Percentiles rank a stretch among this genome's conserved stretches.
These are phyloP conservation scores for Aphanocladium album DNA, from an alignment of 2,329 filamentous ascomycete genomes.

Conservation along the genomic window DNA sequence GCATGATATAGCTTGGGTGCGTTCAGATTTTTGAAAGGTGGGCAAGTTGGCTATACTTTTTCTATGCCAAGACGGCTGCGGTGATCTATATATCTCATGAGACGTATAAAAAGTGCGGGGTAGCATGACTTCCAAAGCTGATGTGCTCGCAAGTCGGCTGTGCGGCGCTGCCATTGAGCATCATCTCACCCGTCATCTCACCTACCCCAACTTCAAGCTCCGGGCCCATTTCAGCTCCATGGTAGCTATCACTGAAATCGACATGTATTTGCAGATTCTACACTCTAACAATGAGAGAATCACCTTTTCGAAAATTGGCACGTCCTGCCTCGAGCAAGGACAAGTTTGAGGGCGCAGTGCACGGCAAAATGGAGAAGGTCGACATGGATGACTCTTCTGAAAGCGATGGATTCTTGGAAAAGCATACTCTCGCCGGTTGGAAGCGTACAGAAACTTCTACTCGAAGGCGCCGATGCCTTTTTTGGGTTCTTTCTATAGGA, in stretches of 20 bases:
- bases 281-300: too few relatives aligned
- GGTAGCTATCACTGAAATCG: too few relatives aligned
- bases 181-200: slow-evolving; percentile 10
- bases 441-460: neutral
- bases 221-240: too few relatives aligned
- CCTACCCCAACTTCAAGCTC: neutral
- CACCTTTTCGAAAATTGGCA: too few relatives aligned
- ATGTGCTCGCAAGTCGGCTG: neutral
- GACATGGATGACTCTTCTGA: neutral
- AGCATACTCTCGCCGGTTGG: neutral
- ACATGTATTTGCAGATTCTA: too few relatives aligned
- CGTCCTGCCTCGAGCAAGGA: too few relatives aligned
- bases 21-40: neutral
- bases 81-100: neutral
- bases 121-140: neutral
- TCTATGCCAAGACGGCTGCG: neutral
- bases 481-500: neutral
- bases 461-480: neutral
- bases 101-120: neutral
- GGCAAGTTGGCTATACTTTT: too few relatives aligned
- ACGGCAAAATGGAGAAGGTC: neutral
- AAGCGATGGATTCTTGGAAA: neutral
- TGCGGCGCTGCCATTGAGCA: neutral
- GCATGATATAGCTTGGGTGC: neutral
- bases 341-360: too few relatives aligned